Base-by-base conservation (phyloP, 495 filamentous ascomycete genomes). In the Tuber calosporum region DNA sequence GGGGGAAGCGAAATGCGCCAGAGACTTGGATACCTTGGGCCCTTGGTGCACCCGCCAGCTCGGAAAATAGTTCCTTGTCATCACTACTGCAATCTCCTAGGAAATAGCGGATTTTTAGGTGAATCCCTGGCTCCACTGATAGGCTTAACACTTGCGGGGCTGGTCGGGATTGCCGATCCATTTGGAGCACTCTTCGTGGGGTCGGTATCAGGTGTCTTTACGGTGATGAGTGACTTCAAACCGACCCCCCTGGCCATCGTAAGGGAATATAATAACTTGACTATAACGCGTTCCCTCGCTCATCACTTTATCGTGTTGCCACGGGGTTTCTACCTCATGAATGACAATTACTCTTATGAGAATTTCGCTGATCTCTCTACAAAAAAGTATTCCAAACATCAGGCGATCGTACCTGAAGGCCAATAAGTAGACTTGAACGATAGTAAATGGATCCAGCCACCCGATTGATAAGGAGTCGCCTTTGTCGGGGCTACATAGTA, bases 161-260 rank as follows among this genome's bases (percentile, higher is more conserved):
- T 92, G 3, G 84, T 92, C 37, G 88, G 86, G 38, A 89, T 93
- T 66, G 84, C 89, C 45, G 90, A 93, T 80, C 90, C 90, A 0
- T 87, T 88, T 1, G n/a, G 89, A 36, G 84, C 13, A 88, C 84
- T 8, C 82, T 90, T 11, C 84, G 88, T 53, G 84, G 86, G 1
- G 89, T 90, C 13, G 87, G 88, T 13, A 89, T 91, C 58, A 84
- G 87, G 30, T n/a, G 85, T 91, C 41, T 88, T 90, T 75, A 91
- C 91, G 90, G 87, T 89, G n/a, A 93, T 90, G 37, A 90, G 91
- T 42, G 90, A 93, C 79, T 90, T 89, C 75, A 87, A 88, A 17
- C 84, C 90, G 34, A 93, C 91, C 2, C 90, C 90, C 0, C 85
- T 87, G 74, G 88, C 90, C 4, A 92, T 93, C 73, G 90, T 90